These are phyloP conservation scores for Hypoxylon sp. DNA, from an alignment of 2,329 filamentous ascomycete genomes.

Conservation along the genomic window DNA sequence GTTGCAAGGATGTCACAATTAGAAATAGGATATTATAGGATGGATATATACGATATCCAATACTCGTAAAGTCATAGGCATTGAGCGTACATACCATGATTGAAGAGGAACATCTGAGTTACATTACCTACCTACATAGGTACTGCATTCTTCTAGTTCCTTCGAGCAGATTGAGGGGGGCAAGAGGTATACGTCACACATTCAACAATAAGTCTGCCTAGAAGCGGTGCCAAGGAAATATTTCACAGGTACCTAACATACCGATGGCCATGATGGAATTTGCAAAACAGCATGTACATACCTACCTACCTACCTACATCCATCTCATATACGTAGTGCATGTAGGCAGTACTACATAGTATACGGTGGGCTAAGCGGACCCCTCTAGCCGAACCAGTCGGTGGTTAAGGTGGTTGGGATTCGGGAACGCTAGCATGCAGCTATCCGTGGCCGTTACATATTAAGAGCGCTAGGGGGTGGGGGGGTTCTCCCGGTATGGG, in stretches of 20 bases:
- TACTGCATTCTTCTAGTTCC: too few relatives aligned
- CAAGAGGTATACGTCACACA: too few relatives aligned
- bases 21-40: background rate
- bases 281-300: background rate
- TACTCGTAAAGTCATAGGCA: background rate
- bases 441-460: conserved; percentile 34
- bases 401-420: conserved; percentile 33
- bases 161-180: too few relatives aligned
- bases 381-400: conserved; percentile 34
- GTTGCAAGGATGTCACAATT: conserved; percentile 28
- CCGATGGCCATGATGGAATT: conserved; percentile 4
- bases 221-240: conserved; percentile 9
- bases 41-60: background rate
- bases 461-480: conserved; percentile 22
- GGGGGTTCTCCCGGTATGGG: conserved; percentile 29
- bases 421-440: conserved; percentile 35
- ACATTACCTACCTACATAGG: too few relatives aligned
- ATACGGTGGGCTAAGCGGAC: conserved; percentile 6
- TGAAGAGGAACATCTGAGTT: too few relatives aligned
- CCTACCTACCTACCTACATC: too few relatives aligned
- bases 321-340: too few relatives aligned
- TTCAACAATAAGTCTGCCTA: background rate
- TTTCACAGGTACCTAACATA: background rate
- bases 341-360: background rate
- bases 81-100: too few relatives aligned